Evolutionary conservation across 352 stramenopile genomes (phyloP).

Genomic region (Globisporangium uncinulatum): DNA sequence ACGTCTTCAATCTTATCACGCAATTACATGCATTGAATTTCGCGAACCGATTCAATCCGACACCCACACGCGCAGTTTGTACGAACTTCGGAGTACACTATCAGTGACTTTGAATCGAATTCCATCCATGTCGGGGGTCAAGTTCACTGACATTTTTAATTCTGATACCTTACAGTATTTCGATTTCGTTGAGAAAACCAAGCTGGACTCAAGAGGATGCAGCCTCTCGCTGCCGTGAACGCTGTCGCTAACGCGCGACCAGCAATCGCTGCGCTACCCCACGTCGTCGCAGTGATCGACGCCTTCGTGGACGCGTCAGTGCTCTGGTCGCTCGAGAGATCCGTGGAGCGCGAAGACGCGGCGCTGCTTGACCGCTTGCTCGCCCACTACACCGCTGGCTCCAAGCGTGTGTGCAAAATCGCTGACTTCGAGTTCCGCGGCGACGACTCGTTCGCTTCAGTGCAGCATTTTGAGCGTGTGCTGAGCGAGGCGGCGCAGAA

Average conservation of each 20-base stretch:
- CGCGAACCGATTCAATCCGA: no score
- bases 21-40: no score
- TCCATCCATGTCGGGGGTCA: no score
- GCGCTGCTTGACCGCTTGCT: slow-evolving; percentile 5
- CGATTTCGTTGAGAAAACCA: no score
- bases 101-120: no score
- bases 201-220: no score
- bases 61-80: no score
- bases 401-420: slow-evolving; percentile 1
- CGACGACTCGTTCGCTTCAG: slow-evolving; percentile 4
- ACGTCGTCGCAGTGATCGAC: slow-evolving; percentile 5
- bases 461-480: background rate
- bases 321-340: background rate
- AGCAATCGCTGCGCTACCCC: background rate
- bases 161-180: no score
- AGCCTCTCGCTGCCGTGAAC: background rate
- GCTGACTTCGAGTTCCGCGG: slow-evolving; percentile 8
- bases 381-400: slow-evolving; percentile 1
- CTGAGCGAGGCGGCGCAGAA: background rate
- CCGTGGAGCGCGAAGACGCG: background rate
- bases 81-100: no score
- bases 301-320: slow-evolving; percentile 3
- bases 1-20: no score
- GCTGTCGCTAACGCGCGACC: background rate
- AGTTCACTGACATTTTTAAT: no score